phyloP scores from a whole-genome alignment of 371 early-diverging fungal genomes.

The Lichtheimia ornata region DNA sequence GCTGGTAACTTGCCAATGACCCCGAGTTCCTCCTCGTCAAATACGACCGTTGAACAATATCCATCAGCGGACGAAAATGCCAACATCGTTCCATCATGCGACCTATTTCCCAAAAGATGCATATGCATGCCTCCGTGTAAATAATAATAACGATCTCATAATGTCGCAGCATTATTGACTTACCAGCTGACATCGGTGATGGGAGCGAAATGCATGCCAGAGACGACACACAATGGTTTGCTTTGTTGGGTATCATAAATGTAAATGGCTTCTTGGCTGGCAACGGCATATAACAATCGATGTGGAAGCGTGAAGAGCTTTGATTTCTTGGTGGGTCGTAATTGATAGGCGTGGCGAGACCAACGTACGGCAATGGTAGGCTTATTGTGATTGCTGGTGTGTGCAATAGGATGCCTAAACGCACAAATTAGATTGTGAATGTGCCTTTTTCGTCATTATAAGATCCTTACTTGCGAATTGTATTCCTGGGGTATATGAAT shows the following conservation, averaged over 20 bases:
- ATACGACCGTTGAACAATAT: constrained; percentile 82
- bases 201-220: constrained; percentile 88
- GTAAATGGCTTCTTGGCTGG: constrained; percentile 80
- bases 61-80: constrained; percentile 88
- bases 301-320: constrained; percentile 63
- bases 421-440: not conserved
- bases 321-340: constrained; percentile 26
- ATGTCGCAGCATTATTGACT: constrained; percentile 5
- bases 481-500: constrained; percentile 42
- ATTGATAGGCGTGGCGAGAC: constrained; percentile 60
- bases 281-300: constrained; percentile 85
- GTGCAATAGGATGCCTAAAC: constrained; percentile 66
- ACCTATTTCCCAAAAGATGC: constrained; percentile 39
- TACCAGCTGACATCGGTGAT: constrained; percentile 90
- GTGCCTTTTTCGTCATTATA: not conserved
- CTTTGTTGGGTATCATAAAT: constrained; percentile 86
- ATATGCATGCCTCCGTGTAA: not conserved
- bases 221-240: constrained; percentile 70
- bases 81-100: constrained; percentile 72
- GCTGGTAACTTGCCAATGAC: constrained; percentile 24
- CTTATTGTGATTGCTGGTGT: constrained; percentile 72
- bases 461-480: constrained; percentile 23
- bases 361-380: constrained; percentile 82
- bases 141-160: not conserved
- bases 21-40: constrained; percentile 67